These are phyloP conservation scores for Biscutella auriculata DNA, from an alignment of 441 rosid genomes.

Conservation along the genomic window DNA sequence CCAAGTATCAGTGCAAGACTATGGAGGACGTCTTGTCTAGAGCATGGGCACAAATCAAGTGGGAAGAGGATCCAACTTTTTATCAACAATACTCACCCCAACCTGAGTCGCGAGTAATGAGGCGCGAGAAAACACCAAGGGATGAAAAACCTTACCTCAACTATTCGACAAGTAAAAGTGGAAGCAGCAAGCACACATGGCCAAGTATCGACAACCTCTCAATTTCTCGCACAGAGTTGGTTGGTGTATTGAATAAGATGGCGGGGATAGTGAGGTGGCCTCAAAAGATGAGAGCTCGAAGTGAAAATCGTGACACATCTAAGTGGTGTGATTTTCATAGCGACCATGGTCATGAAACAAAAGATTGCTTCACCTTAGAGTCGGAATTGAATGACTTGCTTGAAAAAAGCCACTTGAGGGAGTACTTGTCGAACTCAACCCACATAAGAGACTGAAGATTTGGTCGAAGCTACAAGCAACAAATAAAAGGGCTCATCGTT, in stretches of 20 bases:
- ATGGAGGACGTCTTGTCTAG: no score
- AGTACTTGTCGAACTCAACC: background rate
- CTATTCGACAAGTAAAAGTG: background rate
- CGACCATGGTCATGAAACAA: background rate
- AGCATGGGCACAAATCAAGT: background rate
- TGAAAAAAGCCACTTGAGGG: background rate
- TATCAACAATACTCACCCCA: background rate
- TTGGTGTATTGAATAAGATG: background rate
- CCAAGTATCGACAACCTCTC: background rate
- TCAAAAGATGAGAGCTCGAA: background rate
- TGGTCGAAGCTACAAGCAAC: no score
- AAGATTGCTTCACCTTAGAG: background rate
- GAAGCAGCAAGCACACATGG: background rate
- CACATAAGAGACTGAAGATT: no score
- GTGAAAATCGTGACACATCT: background rate
- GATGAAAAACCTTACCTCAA: background rate
- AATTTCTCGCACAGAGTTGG: background rate
- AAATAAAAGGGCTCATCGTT: no score
- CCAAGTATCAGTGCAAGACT: background rate
- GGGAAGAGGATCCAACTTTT: background rate
- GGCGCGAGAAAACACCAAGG: background rate
- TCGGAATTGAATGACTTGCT: background rate
- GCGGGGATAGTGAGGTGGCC: background rate
- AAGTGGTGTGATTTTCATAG: background rate
- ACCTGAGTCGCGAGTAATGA: background rate